Percentiles rank a stretch among this genome's conserved stretches.
phyloP scores from a whole-genome alignment of 495 filamentous ascomycete genomes.

The Oleoguttula mirabilis region DNA sequence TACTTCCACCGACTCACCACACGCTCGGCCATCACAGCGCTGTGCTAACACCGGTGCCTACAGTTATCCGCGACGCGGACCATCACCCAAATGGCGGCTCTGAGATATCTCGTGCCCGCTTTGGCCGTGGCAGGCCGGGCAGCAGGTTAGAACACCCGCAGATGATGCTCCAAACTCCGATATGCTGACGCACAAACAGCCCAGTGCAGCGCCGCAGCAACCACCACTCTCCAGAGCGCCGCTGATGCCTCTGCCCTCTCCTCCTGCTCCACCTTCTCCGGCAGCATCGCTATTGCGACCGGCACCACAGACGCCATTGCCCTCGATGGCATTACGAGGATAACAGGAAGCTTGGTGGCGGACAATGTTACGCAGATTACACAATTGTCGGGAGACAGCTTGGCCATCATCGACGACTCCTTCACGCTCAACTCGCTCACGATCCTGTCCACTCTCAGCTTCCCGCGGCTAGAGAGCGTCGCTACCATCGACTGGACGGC shows the following conservation, averaged over 20 bases:
- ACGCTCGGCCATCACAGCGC: background rate
- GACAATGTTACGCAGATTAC: conserved; percentile 48
- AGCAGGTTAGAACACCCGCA: conserved; percentile 60
- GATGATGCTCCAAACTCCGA: no score
- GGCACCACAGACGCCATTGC: conserved; percentile 40
- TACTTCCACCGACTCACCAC: no score
- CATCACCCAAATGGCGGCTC: conserved; percentile 52
- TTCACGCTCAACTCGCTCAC: conserved; percentile 59
- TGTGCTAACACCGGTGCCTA: conserved; percentile 1
- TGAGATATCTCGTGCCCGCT: conserved; percentile 61
- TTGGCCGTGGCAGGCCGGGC: conserved; percentile 54
- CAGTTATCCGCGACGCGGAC: conserved; percentile 10
- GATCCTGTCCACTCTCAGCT: conserved; percentile 48
- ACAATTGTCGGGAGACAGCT: conserved; percentile 38
- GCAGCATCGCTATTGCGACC: conserved; percentile 54
- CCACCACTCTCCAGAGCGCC: conserved; percentile 48
- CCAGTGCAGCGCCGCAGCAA: conserved; percentile 36
- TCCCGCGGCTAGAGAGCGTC: conserved; percentile 51
- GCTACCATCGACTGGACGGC: conserved; percentile 55
- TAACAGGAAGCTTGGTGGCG: conserved; percentile 57
- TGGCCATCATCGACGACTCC: conserved; percentile 43
- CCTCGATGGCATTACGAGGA: conserved; percentile 44
- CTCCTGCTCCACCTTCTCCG: conserved; percentile 55
- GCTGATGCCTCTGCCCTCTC: conserved; percentile 59
- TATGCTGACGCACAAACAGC: conserved; percentile 25